Percentiles rank a stretch among this genome's conserved stretches.
These are phyloP conservation scores for Vanderwaltozyma tropicalis DNA, from an alignment of 805 yeast species.

Conservation along the genomic window DNA sequence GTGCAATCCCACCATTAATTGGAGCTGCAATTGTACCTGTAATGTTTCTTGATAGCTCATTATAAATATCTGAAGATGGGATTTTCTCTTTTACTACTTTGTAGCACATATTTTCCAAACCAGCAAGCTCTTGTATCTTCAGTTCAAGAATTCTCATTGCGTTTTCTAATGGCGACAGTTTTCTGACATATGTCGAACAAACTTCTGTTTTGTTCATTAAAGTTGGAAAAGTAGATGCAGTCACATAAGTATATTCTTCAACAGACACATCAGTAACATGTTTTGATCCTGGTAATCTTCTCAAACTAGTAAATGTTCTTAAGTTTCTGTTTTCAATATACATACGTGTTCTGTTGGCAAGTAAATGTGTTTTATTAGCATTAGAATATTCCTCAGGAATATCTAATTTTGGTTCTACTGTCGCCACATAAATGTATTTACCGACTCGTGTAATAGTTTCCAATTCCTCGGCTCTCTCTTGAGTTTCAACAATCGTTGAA, in stretches of 20 bases:
- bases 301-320: conserved; percentile 55
- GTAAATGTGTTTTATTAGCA: conserved; percentile 30
- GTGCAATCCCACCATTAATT: conserved; percentile 85
- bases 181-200: conserved; percentile 36
- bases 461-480: conserved; percentile 44
- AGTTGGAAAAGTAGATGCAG: conserved; percentile 72
- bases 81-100: conserved; percentile 43
- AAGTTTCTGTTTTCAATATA: conserved; percentile 69
- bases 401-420: conserved; percentile 49
- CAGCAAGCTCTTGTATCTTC: conserved; percentile 64
- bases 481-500: conserved; percentile 53
- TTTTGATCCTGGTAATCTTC: conserved; percentile 64
- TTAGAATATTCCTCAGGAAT: conserved; percentile 34
- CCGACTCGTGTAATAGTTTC: conserved; percentile 51
- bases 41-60: conserved; percentile 57
- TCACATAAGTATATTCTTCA: conserved; percentile 73
- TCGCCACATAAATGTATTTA: conserved; percentile 57
- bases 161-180: conserved; percentile 74
- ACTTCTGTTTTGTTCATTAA: conserved; percentile 78
- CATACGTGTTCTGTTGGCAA: conserved; percentile 50
- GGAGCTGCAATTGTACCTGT: conserved; percentile 89
- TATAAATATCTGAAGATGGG: conserved; percentile 39
- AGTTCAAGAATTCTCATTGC: conserved; percentile 58
- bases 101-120: conserved; percentile 50
- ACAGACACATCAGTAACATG: conserved; percentile 76